Conservation (phyloP, 1,284 basidiomycete genomes). For the Cerioporus squamosus region DNA sequence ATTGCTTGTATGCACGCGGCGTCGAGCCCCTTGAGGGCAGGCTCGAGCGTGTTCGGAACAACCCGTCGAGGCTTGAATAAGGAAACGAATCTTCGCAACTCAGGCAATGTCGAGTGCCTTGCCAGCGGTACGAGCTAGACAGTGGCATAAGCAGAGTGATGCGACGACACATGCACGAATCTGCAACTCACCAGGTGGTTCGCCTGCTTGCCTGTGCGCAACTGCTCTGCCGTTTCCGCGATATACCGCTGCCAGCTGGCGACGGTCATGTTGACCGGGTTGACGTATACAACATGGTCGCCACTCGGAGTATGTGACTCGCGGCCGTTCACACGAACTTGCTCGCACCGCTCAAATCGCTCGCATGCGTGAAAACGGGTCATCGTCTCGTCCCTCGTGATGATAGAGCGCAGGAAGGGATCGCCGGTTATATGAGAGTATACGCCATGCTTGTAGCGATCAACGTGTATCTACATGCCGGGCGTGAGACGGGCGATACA, state of each 20-base stretch:
- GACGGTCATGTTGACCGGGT: constrained; percentile 69
- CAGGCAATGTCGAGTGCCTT: constrained; percentile 85
- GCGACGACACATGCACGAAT: not conserved
- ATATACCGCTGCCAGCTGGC: constrained; percentile 68
- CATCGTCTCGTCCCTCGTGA: constrained; percentile 59
- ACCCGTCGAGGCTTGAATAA: constrained; percentile 78
- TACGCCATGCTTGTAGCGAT: constrained; percentile 82
- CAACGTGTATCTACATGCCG: constrained; percentile 76
- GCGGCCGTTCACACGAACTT: constrained; percentile 52
- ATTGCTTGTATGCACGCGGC: constrained; percentile 70
- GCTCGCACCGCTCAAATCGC: constrained; percentile 73
- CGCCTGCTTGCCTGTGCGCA: constrained; percentile 52
- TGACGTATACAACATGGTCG: constrained; percentile 74
- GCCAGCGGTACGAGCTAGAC: constrained; percentile 79
- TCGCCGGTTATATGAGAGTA: constrained; percentile 62
- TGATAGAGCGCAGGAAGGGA: constrained; percentile 65
- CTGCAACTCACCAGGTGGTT: constrained; percentile 56
- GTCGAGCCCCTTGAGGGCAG: constrained; percentile 64
- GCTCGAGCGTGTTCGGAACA: constrained; percentile 81
- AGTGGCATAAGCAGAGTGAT: constrained; percentile 1
- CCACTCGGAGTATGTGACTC: constrained; percentile 40
- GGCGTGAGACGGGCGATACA: not conserved
- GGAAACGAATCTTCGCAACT: constrained; percentile 78
- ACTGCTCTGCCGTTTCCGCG: constrained; percentile 44
- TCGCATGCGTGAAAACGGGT: constrained; percentile 95